Conservation (phyloP, 805 yeast genomes). For the Kluyveromyces starmeri region DNA sequence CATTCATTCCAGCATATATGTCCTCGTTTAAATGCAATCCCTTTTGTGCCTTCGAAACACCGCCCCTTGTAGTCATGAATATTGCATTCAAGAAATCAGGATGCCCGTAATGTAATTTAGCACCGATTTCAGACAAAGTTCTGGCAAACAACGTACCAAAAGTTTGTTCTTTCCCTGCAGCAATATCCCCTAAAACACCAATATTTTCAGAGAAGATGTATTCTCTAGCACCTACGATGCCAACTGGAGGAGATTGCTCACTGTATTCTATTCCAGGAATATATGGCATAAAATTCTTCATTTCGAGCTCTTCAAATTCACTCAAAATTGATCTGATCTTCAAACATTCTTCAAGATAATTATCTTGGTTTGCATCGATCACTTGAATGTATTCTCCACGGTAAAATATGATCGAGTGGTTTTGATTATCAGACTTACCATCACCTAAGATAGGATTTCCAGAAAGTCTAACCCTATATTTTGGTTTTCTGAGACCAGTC, state of each 20-base stretch:
- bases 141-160: conserved; percentile 94
- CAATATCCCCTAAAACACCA: conserved; percentile 90
- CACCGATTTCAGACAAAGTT: conserved; percentile 88
- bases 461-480: conserved; percentile 61
- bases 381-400: conserved; percentile 94
- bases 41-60: conserved; percentile 89
- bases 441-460: conserved; percentile 96
- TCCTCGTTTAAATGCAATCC: conserved; percentile 91
- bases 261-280: conserved; percentile 47
- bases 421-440: conserved; percentile 94
- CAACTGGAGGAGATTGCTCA: conserved; percentile 49
- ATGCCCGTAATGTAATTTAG: conserved; percentile 91
- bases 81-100: conserved; percentile 89
- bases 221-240: conserved; percentile 92
- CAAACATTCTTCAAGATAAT: conserved; percentile 87
- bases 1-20: conserved; percentile 92
- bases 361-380: conserved; percentile 94
- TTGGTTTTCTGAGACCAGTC: conserved; percentile 53
- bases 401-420: conserved; percentile 74
- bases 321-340: conserved; percentile 81
- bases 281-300: conserved; percentile 44
- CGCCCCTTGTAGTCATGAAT: conserved; percentile 93
- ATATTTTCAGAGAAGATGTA: conserved; percentile 88
- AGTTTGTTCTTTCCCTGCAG: conserved; percentile 96
- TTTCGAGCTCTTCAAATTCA: conserved; percentile 78